These are phyloP conservation scores for Nakazawaea wyomingensis DNA, from an alignment of 805 yeast species.

Conservation along the genomic window DNA sequence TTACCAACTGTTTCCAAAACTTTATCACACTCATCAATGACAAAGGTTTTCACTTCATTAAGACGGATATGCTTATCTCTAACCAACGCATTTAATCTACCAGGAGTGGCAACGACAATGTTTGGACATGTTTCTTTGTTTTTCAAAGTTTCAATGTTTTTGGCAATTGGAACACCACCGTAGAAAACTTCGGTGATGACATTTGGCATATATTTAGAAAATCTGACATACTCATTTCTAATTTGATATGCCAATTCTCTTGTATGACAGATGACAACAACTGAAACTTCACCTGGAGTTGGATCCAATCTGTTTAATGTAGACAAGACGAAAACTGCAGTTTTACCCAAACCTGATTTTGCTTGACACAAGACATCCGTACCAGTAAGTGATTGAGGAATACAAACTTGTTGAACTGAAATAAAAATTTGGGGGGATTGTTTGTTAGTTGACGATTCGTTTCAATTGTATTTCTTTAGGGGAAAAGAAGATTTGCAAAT, in stretches of 20 bases:
- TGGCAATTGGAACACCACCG: slow-evolving; percentile 86
- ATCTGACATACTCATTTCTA: slow-evolving; percentile 94
- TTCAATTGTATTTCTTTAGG: neutral
- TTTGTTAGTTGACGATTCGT: slow-evolving; percentile 11
- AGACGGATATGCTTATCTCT: slow-evolving; percentile 86
- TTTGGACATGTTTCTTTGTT: slow-evolving; percentile 94
- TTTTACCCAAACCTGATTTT: slow-evolving; percentile 98
- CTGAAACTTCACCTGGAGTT: slow-evolving; percentile 92
- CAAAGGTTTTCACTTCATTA: slow-evolving; percentile 87
- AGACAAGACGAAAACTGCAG: slow-evolving; percentile 94
- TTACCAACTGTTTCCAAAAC: slow-evolving; percentile 63
- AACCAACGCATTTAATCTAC: slow-evolving; percentile 91
- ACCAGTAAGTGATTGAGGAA: slow-evolving; percentile 96
- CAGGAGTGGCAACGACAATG: slow-evolving; percentile 96
- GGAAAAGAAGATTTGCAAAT: slow-evolving; percentile 3
- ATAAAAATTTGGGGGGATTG: slow-evolving; percentile 17
- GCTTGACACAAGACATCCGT: slow-evolving; percentile 98
- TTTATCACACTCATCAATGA: slow-evolving; percentile 97
- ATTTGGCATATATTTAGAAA: slow-evolving; percentile 97
- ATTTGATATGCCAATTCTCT: slow-evolving; percentile 98
- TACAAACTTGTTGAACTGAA: slow-evolving; percentile 93
- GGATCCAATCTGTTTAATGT: slow-evolving; percentile 97
- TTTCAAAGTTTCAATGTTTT: slow-evolving; percentile 83
- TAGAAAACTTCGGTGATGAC: slow-evolving; percentile 94
- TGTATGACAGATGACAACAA: slow-evolving; percentile 94